Percentiles rank a stretch among this genome's conserved stretches.
These are phyloP conservation scores for Psilocybe sp. DNA, from an alignment of 768 basidiomycete genomes.

Conservation along the genomic window DNA sequence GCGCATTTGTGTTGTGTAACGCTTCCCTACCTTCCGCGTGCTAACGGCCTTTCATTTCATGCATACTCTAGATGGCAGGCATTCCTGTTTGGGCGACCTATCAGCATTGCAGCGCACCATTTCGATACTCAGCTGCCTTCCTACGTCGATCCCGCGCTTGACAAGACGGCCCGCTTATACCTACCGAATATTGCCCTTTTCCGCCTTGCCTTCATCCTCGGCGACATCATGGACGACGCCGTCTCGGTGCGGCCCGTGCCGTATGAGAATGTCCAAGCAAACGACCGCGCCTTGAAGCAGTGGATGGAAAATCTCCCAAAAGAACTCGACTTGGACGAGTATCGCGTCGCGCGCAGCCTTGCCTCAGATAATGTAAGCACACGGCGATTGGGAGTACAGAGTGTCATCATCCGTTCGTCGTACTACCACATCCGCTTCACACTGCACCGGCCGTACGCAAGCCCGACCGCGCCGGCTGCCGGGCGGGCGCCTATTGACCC, in stretches of 20 bases:
- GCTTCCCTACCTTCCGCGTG: too few relatives aligned
- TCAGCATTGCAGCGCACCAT: slow-evolving; percentile 74
- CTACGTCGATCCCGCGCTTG: slow-evolving; percentile 59
- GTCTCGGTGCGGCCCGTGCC: slow-evolving; percentile 78
- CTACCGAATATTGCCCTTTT: slow-evolving; percentile 76
- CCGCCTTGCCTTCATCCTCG: slow-evolving; percentile 72
- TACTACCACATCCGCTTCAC: slow-evolving; percentile 85
- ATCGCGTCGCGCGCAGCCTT: slow-evolving; percentile 67
- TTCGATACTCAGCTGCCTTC: slow-evolving; percentile 81
- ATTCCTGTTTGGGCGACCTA: slow-evolving; percentile 81
- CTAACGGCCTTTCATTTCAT: too few relatives aligned
- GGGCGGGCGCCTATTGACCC: slow-evolving; percentile 28
- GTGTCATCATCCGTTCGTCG: slow-evolving; percentile 74
- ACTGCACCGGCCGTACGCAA: slow-evolving; percentile 76
- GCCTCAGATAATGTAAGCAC: slow-evolving; percentile 57
- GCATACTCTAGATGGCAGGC: slow-evolving; percentile 68
- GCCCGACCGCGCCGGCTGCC: slow-evolving; percentile 22
- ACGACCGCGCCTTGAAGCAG: slow-evolving; percentile 66
- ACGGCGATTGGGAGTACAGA: slow-evolving; percentile 74
- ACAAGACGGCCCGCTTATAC: slow-evolving; percentile 64
- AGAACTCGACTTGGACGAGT: slow-evolving; percentile 78
- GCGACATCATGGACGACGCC: slow-evolving; percentile 84
- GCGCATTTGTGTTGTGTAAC: too few relatives aligned
- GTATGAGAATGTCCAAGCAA: slow-evolving; percentile 68
- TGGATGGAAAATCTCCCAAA: slow-evolving; percentile 78